These are phyloP conservation scores for Fremontodendron californicum DNA, from an alignment of 345 rosid species.

Conservation along the genomic window DNA sequence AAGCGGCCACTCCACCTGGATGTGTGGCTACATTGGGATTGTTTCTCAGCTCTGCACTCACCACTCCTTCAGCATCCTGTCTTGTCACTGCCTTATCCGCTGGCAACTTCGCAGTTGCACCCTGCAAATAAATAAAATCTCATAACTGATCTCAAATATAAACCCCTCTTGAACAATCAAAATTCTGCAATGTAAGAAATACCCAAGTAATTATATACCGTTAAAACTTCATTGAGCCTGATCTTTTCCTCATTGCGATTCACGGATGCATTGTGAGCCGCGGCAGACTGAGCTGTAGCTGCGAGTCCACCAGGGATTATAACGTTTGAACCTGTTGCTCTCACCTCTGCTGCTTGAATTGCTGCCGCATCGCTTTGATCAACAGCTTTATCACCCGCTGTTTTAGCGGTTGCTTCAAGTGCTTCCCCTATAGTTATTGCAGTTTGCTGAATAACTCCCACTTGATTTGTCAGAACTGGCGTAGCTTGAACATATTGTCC, in stretches of 20 bases:
- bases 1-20: conserved; percentile 66
- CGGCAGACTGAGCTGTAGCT: neutral
- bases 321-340: neutral
- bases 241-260: conserved; percentile 48
- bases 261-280: neutral
- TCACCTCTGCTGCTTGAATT: neutral
- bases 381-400: neutral
- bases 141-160: neutral
- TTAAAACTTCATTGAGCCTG: conserved; percentile 44
- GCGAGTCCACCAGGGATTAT: neutral
- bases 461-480: conserved; percentile 27
- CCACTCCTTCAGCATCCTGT: conserved; percentile 67
- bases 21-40: conserved; percentile 38
- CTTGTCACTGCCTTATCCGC: conserved; percentile 62
- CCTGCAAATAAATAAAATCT: conserved; percentile 29
- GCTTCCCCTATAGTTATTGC: conserved; percentile 2
- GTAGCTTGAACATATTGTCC: conserved; percentile 45
- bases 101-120: conserved; percentile 41
- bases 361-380: neutral
- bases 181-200: no score
- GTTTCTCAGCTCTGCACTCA: conserved; percentile 61
- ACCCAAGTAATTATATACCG: conserved; percentile 32
- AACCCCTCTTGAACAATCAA: neutral
- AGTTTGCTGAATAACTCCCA: conserved; percentile 24
- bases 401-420: neutral